phyloP scores from a whole-genome alignment of 1,284 basidiomycete genomes.

The Fomitopsis betulina region DNA sequence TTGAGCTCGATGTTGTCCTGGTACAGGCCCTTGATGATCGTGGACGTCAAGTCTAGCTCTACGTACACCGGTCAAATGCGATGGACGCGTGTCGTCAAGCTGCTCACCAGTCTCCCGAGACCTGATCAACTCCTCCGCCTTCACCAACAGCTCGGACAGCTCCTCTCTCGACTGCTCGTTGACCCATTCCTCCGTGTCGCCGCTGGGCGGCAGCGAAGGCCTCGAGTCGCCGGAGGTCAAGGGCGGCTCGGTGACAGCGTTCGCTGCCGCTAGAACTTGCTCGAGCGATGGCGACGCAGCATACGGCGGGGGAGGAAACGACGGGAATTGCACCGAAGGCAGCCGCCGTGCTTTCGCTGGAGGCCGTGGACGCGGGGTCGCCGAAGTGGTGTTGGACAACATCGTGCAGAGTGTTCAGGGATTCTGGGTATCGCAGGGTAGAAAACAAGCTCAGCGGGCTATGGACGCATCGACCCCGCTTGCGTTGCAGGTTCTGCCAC shows the following conservation, averaged over 20 bases:
- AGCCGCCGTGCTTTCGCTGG: constrained; percentile 52
- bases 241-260: constrained; percentile 21
- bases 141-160: constrained; percentile 58
- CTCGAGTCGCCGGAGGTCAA: constrained; percentile 13
- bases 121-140: constrained; percentile 70
- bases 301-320: constrained; percentile 54
- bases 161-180: constrained; percentile 68
- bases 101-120: constrained; percentile 68
- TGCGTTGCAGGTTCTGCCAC: not conserved
- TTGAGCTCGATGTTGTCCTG: constrained; percentile 66
- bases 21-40: constrained; percentile 63
- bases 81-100: not conserved
- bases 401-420: constrained; percentile 24
- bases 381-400: constrained; percentile 40
- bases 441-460: too few relatives aligned
- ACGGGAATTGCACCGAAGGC: constrained; percentile 30
- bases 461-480: too few relatives aligned
- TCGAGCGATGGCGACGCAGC: constrained; percentile 30
- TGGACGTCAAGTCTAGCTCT: constrained; percentile 70
- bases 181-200: constrained; percentile 41
- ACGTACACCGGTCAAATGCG: constrained; percentile 6
- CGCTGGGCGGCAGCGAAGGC: constrained; percentile 12
- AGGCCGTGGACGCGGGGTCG: constrained; percentile 51
- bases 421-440: too few relatives aligned
- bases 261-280: constrained; percentile 34